Evolutionary conservation across 805 yeast species (phyloP), one percentile per base, ranked within the genome.

Genomic region (Teunomyces barrocoloradensis): DNA sequence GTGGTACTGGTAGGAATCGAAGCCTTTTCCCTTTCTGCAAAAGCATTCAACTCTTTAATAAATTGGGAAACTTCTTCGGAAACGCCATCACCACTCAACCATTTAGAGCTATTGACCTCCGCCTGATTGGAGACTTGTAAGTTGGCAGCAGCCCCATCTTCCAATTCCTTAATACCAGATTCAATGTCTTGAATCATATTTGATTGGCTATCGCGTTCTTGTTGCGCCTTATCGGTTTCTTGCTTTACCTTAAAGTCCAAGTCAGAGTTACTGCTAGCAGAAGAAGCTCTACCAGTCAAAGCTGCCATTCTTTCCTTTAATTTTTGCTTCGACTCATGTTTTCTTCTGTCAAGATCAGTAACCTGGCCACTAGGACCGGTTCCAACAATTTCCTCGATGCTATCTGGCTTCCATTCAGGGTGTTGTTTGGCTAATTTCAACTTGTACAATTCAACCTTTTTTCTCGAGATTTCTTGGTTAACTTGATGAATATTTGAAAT

Each of bases 231-330:
- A 17, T 76, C 72, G 18, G 77, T 66, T 43, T 81, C 85, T 49
- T 74, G 77, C 43, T 75, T 77, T 52, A 85, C 74, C 48, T 72
- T 69, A 5, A 69, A 63, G 50, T 84, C 89, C 43, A 81, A 77
- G 44, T 74, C 78, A 34, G 81, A 80, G 55, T 78, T 75, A 3
- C 69, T 71, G 20, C 73, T 75, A 9, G 59, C 42, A 3, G 75
- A 67, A 2, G 75, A 69, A 6, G 79, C 72, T 58, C 83, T 85
- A 5, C 97, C 97, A 0, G 97, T 91, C 58, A 92, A 77, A 3
- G 92, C 89, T 25, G 96, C 96, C 96, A 92, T 90, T 55, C 96
- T 79, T 43, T 91, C 87, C 53, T 84, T 82, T 56, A 94, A 73
- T 47, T 83, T 69, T 35, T 92, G 95, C 60, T 87, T 85, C 36